Conservation (phyloP, 208 protist species). For the Crithidia sp. region DNA sequence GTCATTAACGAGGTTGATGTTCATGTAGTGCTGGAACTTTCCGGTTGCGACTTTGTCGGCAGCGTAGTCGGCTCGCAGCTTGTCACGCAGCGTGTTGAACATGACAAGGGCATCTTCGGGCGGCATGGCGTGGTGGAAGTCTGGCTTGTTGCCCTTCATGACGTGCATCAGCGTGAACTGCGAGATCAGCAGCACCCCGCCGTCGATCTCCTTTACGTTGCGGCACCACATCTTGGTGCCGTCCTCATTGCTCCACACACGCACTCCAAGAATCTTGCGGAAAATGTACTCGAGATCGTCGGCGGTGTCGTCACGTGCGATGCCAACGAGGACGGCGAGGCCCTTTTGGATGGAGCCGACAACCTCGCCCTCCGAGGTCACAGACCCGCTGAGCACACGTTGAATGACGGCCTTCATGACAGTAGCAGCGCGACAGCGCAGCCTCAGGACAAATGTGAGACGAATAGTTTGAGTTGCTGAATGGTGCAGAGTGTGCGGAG, state of each 20-base stretch:
- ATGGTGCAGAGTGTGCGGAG: not conserved
- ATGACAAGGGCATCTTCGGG: slow-evolving; percentile 67
- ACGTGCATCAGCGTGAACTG: slow-evolving; percentile 93
- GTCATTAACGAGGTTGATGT: slow-evolving; percentile 84
- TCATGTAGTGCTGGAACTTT: slow-evolving; percentile 91
- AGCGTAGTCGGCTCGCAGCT: slow-evolving; percentile 53
- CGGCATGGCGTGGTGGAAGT: slow-evolving; percentile 92
- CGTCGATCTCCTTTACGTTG: slow-evolving; percentile 85
- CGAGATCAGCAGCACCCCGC: slow-evolving; percentile 85
- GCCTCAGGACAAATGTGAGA: too few species aligned
- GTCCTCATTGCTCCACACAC: slow-evolving; percentile 73
- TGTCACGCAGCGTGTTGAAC: slow-evolving; percentile 81
- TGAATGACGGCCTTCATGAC: slow-evolving; percentile 90
- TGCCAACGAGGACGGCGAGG: slow-evolving; percentile 85
- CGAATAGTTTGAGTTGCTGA: too few species aligned
- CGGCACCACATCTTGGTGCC: slow-evolving; percentile 74
- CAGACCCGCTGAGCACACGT: slow-evolving; percentile 67
- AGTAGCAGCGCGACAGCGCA: too few species aligned
- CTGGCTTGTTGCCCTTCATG: slow-evolving; percentile 91
- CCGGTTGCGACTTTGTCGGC: slow-evolving; percentile 76
- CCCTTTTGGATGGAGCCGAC: slow-evolving; percentile 81
- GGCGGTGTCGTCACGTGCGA: slow-evolving; percentile 67
- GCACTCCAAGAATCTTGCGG: slow-evolving; percentile 76
- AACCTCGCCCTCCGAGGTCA: slow-evolving; percentile 70
- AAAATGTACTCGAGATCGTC: slow-evolving; percentile 85